Base-by-base conservation (phyloP, 371 early-diverging fungal genomes). In the Mucor circinelloides region DNA sequence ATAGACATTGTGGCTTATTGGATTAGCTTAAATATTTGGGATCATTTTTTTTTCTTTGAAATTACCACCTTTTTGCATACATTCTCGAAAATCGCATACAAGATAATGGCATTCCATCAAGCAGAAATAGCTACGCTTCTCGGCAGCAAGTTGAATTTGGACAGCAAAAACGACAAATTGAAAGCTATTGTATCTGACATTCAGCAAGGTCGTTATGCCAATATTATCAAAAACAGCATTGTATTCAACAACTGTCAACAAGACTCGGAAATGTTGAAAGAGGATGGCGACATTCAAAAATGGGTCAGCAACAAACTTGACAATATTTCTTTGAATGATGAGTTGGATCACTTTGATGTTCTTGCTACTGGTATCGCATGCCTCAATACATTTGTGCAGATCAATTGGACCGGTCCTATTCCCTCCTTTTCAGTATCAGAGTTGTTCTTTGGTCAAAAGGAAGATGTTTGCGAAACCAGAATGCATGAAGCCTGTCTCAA, bases 341-440 rank as follows among this genome's bases (percentile, higher is more conserved):
- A 68, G 12, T 23, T 36, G 3, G 44, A 36, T 6, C 30, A 61
- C 2, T 72, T 79, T 19, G 40, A 75, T 17, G 59, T 86, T 21
- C 76, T 88, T 30, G 77, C 72, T 8, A 72, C 88, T 3, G 88
- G 81, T 60, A 79, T 85, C 63, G 86, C 90, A 15, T 73, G 81
- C 25, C 76, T 91, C 19, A 88, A 86, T 55, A 73, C 83, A 23
- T 91, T 89, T 78, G 73, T 90, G 25, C 90, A 91, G 72, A 74
- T 82, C 62, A 86, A 87, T 60, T 90, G 89, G 89, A 92, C 90
- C 7, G 92, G 90, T 10, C 90, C 92, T 12, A 65, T 74, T 0
- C 64, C 84, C 17, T 78, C 82, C 27, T 74, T 87, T 62, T 80
- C 84, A 12, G 60, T 77, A 12, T 76, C 74, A 34, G 66, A 77